These are phyloP conservation scores for Acorus calamus DNA, from an alignment of 106 monocot genomes.

Conservation along the genomic window DNA sequence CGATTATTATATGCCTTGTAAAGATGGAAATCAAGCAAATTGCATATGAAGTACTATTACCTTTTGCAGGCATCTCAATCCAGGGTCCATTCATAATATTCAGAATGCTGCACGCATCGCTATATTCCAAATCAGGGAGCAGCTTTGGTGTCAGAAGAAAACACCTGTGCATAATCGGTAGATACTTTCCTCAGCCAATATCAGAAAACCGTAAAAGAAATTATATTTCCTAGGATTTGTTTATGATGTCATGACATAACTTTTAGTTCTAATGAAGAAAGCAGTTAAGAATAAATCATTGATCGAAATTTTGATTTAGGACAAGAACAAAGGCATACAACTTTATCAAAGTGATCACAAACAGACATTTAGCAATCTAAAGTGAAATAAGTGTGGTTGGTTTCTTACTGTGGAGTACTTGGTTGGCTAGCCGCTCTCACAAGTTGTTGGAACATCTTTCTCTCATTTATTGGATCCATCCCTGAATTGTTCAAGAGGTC, in stretches of 20 bases:
- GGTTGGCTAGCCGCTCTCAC: slow-evolving; percentile 87
- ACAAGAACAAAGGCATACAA: too few relatives aligned
- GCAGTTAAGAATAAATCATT: neutral
- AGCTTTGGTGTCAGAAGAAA: slow-evolving; percentile 92
- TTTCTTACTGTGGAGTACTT: slow-evolving; percentile 84
- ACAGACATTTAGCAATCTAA: too few relatives aligned
- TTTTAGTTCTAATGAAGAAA: too few relatives aligned
- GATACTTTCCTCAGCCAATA: too few relatives aligned
- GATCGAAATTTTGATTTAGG: neutral
- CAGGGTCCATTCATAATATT: slow-evolving; percentile 99
- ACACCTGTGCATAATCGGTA: slow-evolving; percentile 57
- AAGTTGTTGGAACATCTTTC: slow-evolving; percentile 99
- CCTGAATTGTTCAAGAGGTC: slow-evolving; percentile 23
- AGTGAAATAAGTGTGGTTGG: neutral
- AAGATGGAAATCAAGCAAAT: too few relatives aligned
- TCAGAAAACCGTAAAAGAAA: too few relatives aligned
- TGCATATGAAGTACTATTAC: slow-evolving; percentile 15
- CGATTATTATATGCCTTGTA: too few relatives aligned
- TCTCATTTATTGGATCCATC: slow-evolving; percentile 97
- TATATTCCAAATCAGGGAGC: slow-evolving; percentile 89
- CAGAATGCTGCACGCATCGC: slow-evolving; percentile 85
- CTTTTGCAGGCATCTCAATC: slow-evolving; percentile 80
- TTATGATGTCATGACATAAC: too few relatives aligned
- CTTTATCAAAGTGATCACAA: too few relatives aligned
- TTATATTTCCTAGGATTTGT: too few relatives aligned